Evolutionary conservation across 2,329 filamentous ascomycete genomes (phyloP).

Genomic region (Ophiostoma sp.): DNA sequence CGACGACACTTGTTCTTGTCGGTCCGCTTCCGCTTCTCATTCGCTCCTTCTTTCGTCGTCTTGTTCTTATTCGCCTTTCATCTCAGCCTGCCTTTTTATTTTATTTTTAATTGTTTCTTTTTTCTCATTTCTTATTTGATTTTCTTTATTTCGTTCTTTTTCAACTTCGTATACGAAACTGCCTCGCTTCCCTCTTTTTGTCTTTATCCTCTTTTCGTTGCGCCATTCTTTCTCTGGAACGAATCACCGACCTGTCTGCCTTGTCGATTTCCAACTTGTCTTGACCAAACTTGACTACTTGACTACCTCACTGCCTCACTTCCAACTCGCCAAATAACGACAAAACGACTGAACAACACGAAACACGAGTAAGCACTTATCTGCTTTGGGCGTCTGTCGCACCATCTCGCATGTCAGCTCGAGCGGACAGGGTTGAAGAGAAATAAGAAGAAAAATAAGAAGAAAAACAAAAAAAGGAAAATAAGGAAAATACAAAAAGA

Average conservation of each 20-base stretch:
- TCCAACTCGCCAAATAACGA: background rate
- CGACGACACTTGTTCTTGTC: background rate
- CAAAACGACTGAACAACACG: background rate
- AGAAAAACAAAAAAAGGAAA: no score
- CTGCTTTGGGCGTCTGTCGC: conserved; percentile 21
- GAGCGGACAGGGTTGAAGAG: background rate
- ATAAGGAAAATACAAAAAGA: no score
- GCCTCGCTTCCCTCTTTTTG: background rate
- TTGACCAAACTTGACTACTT: background rate
- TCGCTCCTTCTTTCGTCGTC: background rate
- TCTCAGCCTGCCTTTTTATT: background rate
- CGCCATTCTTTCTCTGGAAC: background rate
- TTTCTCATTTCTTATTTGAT: background rate
- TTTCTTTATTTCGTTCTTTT: background rate
- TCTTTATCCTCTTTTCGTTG: background rate
- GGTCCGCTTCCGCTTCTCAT: background rate
- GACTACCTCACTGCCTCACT: background rate
- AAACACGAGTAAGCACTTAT: conserved; percentile 22
- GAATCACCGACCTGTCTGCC: background rate
- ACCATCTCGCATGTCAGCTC: background rate
- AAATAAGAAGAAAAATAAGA: background rate
- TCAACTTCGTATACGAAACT: background rate
- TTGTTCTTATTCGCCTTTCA: background rate
- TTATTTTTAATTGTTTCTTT: background rate
- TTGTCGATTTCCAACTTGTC: background rate